These are phyloP conservation scores for Hibiscus syriacus DNA, from an alignment of 345 rosid genomes.

Conservation along the genomic window DNA sequence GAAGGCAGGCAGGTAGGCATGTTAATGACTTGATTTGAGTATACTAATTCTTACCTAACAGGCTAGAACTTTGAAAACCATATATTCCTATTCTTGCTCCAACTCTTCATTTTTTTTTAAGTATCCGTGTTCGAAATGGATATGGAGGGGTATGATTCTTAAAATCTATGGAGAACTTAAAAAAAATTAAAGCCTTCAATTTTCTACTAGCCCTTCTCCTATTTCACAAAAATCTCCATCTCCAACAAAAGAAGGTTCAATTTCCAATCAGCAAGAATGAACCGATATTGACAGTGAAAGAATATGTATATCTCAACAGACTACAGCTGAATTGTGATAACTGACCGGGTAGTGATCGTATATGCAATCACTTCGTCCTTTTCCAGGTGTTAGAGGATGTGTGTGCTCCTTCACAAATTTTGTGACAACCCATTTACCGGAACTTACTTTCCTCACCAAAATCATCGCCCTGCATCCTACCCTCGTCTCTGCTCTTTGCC, in stretches of 20 bases:
- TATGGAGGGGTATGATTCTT: no score
- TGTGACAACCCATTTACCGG: constrained; percentile 90
- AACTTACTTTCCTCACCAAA: constrained; percentile 74
- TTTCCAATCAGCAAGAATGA: background rate
- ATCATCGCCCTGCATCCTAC: no score
- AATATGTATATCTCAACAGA: background rate
- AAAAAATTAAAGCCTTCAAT: no score
- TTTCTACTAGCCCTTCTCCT: background rate
- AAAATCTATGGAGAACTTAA: no score
- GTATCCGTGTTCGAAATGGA: background rate
- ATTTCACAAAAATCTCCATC: background rate
- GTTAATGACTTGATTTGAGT: background rate
- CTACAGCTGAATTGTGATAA: constrained; percentile 10
- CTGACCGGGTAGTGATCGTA: constrained; percentile 96
- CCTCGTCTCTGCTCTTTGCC: no score
- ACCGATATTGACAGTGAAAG: background rate
- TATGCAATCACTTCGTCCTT: constrained; percentile 80
- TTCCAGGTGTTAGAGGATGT: constrained; percentile 79
- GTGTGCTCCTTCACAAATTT: constrained; percentile 87
- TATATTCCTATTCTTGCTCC: background rate
- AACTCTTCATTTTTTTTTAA: background rate
- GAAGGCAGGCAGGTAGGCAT: background rate
- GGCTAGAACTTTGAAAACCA: background rate
- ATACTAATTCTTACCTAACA: background rate
- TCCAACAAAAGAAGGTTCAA: background rate